Base-by-base conservation (phyloP, 441 rosid species). In the Pelargonium hybrid region DNA sequence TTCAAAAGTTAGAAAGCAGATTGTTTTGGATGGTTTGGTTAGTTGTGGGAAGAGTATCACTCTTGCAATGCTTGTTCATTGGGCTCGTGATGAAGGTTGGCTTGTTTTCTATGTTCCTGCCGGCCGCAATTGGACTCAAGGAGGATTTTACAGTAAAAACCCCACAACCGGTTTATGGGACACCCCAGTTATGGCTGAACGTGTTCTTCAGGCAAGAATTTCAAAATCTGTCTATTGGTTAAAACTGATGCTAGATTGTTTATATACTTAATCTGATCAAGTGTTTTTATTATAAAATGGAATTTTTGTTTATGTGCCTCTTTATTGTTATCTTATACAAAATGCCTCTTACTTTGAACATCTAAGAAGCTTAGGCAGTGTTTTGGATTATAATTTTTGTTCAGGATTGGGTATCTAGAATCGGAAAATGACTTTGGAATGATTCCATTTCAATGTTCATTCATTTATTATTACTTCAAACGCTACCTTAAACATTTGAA, bases 41-140 rank as follows among this genome's bases (percentile, higher is more conserved):
- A 84, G 90, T 75, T 81, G 96, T 77, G 98, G 98, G 73, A 91
- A 91, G 91, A 91, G 96, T 78, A 90, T 87, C 78, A 82, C 84
- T 6, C 84, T 91, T 75, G 89, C 98, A 43, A 91, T 91, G 98
- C 94, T 90, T 79, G 98, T 94, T 72, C 90, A 87, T 26, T 94
- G 98, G 98, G 98, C 98, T 77, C 93, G 97, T 61, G 89, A 92
- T 6, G 93, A 94, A 78, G 99, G 97, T 56, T 92, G 99, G 98
- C 79, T 94, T 23, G 97, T 94, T 73, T 82, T 94, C 14, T 94
- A 94, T 87, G 93, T 83, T 39, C 98, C 97, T 1, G 84, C 79
- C 74, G 98, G 94, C 65, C 80, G 93, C 63, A 89, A 86, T 66
- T 94, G 98, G 97, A 85, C 97, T 72, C 98, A 87, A 73, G 92